A percentile compares a stretch with the other conserved stretches of the same genome.
Conservation (phyloP, 768 basidiomycete species). For the Tremella yokohamensis region DNA sequence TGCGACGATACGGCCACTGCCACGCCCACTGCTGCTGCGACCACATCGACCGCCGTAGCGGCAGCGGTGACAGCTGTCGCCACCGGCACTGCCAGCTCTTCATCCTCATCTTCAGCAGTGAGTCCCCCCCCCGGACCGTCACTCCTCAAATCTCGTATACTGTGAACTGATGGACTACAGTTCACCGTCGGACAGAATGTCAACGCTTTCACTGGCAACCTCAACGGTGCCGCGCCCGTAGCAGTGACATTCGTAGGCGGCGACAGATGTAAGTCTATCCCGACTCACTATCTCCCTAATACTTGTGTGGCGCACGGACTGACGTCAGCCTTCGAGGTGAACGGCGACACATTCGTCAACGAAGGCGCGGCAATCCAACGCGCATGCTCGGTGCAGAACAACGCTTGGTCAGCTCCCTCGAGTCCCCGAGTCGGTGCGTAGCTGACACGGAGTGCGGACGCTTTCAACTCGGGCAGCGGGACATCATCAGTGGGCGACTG, state of each 20-base stretch:
- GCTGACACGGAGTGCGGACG: slow-evolving; percentile 18
- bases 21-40: slow-evolving; percentile 10
- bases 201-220: slow-evolving; percentile 57
- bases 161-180: not conserved
- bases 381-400: slow-evolving; percentile 62
- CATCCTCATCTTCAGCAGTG: not conserved
- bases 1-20: slow-evolving; percentile 13
- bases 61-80: slow-evolving; percentile 9
- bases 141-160: not conserved
- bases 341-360: slow-evolving; percentile 58
- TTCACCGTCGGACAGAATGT: slow-evolving; percentile 52
- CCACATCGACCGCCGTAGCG: slow-evolving; percentile 7
- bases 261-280: slow-evolving; percentile 19
- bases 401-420: slow-evolving; percentile 52
- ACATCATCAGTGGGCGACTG: slow-evolving; percentile 22
- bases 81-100: slow-evolving; percentile 19
- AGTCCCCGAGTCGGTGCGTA: not conserved
- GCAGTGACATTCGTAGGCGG: slow-evolving; percentile 14
- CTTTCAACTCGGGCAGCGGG: slow-evolving; percentile 21
- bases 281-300: slow-evolving; percentile 54
- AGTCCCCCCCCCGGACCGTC: not conserved
- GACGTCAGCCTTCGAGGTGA: slow-evolving; percentile 55
- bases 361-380: slow-evolving; percentile 57
- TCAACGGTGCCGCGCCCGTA: slow-evolving; percentile 27
- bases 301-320: not conserved